Base-by-base conservation (phyloP, 164 flowering plant genomes). In the Santalum album region DNA sequence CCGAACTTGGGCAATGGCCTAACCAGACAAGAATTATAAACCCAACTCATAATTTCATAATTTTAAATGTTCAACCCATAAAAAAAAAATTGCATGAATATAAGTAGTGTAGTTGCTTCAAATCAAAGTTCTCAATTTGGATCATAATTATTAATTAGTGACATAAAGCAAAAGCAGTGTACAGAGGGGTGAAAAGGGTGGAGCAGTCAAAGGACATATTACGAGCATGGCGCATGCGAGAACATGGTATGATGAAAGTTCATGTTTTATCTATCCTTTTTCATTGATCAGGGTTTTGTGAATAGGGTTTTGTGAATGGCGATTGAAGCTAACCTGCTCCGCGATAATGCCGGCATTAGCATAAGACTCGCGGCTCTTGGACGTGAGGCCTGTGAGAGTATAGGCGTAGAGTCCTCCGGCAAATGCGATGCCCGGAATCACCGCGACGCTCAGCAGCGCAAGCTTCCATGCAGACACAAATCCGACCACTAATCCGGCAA, bases 401-500 rank as follows among this genome's bases (percentile, higher is more conserved):
- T 90, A 87, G 1, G 97, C 95, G 49, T 94, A 89, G 21, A 94
- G 71, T 9, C 97, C 97, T 0, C 99, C 99, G 6, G 96, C 96
- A 64, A 94, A 90, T 19, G 99, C 99, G 43, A 94, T 94, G 42
- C 95, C 96, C 0, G 99, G 99, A 32, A 94, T 87, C 49, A 94
- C 95, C 0, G 99, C 99, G 48, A 94, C 76, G 56, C 97, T 94
- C 48, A 94, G 75, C 51, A 94, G 72, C 0, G 99, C 99, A 15
- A 94, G 64, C 72, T 68, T 79, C 99, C 99, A 94, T 49, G 97
- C 99, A 18, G 96, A 80, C 27, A 87, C 83, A 64, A 94, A 94
- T 45, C 99, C 99, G 55, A 94, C 99, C 75, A 94, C 97, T 68
- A 94, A 56, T 19, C 99, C 99, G 18, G 99, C 97, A 70, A 94